Base-by-base conservation (phyloP, 805 yeast species). In the Candida dajiaensis region DNA sequence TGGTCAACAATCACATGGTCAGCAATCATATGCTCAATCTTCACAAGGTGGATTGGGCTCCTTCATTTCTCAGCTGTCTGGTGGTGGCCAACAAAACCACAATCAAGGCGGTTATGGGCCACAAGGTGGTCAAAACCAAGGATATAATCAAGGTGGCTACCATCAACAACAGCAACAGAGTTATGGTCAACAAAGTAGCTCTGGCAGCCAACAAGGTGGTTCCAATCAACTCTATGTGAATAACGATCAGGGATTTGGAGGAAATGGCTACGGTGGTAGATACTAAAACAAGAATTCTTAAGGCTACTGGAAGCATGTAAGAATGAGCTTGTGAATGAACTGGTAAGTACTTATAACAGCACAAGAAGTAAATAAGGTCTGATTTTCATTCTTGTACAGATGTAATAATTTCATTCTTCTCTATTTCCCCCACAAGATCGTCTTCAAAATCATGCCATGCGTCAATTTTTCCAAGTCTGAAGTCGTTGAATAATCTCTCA, bases 401-500 rank as follows among this genome's bases (percentile, higher is more conserved):
- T 36, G 23, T 19, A 36, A 20, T 20, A 7, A 4, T 3, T 33
- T 20, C 15, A 16, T 16, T 33, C 20, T 33, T 10, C 13, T n/a
- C 20, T 33, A 18, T 16, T 33, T 16, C 20, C 7, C 20, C 20
- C 6, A n/a, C 36, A 10, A 33, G 12, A 33, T 33, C 36, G 13
- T 33, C 36, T 33, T 33, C 36, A 33, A 53, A 55, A 26, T 51
- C 49, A 39, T 50, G 51, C 37, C 39, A 26, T 2, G 45, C 16
- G 19, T 50, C 50, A 26, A 50, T 7, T 21, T 50, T 39, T 0
- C 58, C 60, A 0, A 46, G 38, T 47, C 45, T 50, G 38, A 56
- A 56, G 19, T 50, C 52, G 18, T 53, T 48, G 42, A 58, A 58
- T 15, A 58, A 23, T 36, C 45, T 50, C 28, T 55, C 60, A 47